These are phyloP conservation scores for Naganishia vaughanmartiniae DNA, from an alignment of 768 basidiomycete genomes.

Conservation along the genomic window DNA sequence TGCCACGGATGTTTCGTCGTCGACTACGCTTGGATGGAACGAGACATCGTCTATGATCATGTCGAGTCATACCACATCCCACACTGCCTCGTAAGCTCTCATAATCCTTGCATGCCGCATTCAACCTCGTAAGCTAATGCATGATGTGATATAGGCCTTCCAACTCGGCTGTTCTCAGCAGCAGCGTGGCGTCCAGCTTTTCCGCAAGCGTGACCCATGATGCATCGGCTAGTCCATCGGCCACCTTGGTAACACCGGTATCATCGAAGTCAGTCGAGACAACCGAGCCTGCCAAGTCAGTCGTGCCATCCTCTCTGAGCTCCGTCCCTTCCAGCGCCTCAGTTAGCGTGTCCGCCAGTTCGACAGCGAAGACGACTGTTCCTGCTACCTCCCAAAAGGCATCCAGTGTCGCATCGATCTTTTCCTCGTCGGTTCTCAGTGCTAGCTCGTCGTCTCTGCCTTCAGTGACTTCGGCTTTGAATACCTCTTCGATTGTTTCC, in stretches of 20 bases:
- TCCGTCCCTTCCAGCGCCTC: not conserved
- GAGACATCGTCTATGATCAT: too few relatives aligned
- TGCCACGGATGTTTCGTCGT: constrained; percentile 2
- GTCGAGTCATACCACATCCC: not conserved
- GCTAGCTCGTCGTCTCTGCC: not conserved
- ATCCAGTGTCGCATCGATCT: not conserved
- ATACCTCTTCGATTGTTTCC: not conserved
- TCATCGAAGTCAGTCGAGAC: too few relatives aligned
- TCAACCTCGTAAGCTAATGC: not conserved
- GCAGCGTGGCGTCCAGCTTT: not conserved
- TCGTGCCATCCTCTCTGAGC: too few relatives aligned
- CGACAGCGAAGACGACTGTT: not conserved
- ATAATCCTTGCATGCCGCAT: not conserved
- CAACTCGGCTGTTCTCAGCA: not conserved
- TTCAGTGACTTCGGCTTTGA: not conserved
- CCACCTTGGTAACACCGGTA: not conserved
- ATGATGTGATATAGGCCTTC: not conserved
- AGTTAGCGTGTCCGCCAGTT: not conserved
- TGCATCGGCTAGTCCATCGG: not conserved
- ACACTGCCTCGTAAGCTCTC: not conserved
- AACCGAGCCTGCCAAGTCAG: too few relatives aligned
- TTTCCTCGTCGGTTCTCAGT: not conserved
- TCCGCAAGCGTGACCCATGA: not conserved
- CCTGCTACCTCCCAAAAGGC: not conserved
- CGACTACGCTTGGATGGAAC: not conserved